phyloP scores from a whole-genome alignment of 2,329 filamentous ascomycete genomes.

The Helminthosporium solani region DNA sequence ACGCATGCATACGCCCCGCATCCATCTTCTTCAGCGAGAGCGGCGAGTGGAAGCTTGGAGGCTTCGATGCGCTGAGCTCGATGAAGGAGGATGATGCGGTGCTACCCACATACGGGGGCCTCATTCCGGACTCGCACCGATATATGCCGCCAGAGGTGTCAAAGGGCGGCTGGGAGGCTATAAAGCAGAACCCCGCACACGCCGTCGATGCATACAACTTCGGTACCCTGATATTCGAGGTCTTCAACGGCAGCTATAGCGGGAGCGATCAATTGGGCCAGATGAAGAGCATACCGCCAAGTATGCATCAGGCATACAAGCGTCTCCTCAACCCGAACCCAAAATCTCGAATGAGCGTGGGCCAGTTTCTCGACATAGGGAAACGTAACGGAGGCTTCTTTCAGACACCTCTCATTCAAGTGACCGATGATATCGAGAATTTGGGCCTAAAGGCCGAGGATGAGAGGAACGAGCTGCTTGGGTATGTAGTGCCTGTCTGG shows the following conservation, averaged over 20 bases:
- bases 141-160: slow-evolving; percentile 87
- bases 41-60: slow-evolving; percentile 95
- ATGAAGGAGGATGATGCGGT: slow-evolving; percentile 94
- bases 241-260: slow-evolving; percentile 82
- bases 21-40: slow-evolving; percentile 94
- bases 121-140: slow-evolving; percentile 79
- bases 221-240: slow-evolving; percentile 81
- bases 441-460: slow-evolving; percentile 81
- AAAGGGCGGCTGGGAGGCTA: slow-evolving; percentile 84
- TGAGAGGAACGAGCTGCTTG: slow-evolving; percentile 82
- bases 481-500: slow-evolving; percentile 44
- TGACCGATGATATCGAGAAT: slow-evolving; percentile 91
- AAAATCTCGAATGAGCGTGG: slow-evolving; percentile 80
- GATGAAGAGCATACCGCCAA: slow-evolving; percentile 80
- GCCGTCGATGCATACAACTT: slow-evolving; percentile 88
- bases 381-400: slow-evolving; percentile 82
- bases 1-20: slow-evolving; percentile 79
- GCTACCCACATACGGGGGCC: slow-evolving; percentile 86
- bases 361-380: slow-evolving; percentile 87
- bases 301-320: slow-evolving; percentile 90
- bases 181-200: slow-evolving; percentile 77
- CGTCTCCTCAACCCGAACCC: slow-evolving; percentile 85
- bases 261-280: slow-evolving; percentile 79
- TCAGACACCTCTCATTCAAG: slow-evolving; percentile 84
- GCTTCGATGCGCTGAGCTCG: slow-evolving; percentile 90